Conservation (phyloP, 805 yeast species). For the Sugiyamaella smithiae region DNA sequence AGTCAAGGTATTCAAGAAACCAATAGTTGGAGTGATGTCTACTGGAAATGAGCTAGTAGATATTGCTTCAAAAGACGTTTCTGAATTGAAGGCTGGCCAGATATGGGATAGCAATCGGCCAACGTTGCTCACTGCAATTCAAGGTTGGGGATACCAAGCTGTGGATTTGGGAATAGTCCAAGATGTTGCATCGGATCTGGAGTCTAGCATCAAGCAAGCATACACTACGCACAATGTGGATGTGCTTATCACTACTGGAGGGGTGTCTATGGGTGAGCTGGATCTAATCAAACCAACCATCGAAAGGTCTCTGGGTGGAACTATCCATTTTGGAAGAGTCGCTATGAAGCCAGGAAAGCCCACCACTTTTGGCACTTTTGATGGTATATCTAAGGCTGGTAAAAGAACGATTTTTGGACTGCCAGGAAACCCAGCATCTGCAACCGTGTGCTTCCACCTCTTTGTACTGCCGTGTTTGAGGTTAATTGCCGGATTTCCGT, state of each 20-base stretch:
- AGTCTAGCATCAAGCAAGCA: conserved; percentile 27
- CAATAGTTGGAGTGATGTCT: conserved; percentile 46
- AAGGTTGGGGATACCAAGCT: conserved; percentile 38
- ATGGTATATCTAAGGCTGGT: neutral
- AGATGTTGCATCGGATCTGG: conserved; percentile 38
- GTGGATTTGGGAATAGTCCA: conserved; percentile 51
- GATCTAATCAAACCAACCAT: conserved; percentile 51
- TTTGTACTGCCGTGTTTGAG: conserved; percentile 48
- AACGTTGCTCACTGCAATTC: conserved; percentile 39
- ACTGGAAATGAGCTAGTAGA: conserved; percentile 52
- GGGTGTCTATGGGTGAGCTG: conserved; percentile 59
- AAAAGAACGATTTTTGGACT: conserved; percentile 45
- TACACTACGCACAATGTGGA: conserved; percentile 37
- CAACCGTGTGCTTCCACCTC: conserved; percentile 45
- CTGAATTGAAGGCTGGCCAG: conserved; percentile 39
- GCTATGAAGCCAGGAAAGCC: conserved; percentile 63
- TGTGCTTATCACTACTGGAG: conserved; percentile 51
- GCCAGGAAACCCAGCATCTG: conserved; percentile 59
- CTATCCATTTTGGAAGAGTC: conserved; percentile 52
- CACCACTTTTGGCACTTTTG: conserved; percentile 50
- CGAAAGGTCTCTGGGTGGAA: conserved; percentile 41
- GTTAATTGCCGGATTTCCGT: conserved; percentile 36
- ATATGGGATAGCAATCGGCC: conserved; percentile 53
- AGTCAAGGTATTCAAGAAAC: conserved; percentile 42
- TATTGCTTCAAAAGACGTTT: neutral